phyloP scores from a whole-genome alignment of 2,329 filamentous ascomycete species.

The Verruconis gallopava region DNA sequence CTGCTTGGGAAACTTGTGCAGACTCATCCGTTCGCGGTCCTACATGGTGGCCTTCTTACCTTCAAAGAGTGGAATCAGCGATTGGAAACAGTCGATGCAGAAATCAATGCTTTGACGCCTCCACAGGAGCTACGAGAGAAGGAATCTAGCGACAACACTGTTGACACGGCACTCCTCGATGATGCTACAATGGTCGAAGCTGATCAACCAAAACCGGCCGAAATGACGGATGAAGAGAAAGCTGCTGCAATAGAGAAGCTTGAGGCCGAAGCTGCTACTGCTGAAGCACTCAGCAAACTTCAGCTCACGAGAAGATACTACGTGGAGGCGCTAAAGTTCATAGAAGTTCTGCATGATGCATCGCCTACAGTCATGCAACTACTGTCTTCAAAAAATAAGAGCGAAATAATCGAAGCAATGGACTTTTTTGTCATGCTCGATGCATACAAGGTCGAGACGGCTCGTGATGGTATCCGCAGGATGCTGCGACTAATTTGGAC shows the following conservation, averaged over 20 bases:
- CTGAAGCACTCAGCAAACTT: conserved; percentile 76
- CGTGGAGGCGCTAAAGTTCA: conserved; percentile 84
- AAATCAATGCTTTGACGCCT: conserved; percentile 70
- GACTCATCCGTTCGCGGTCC: conserved; percentile 84
- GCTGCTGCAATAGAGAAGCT: conserved; percentile 62
- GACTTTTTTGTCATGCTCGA: conserved; percentile 95
- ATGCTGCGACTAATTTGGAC: conserved; percentile 99
- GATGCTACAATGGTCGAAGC: conserved; percentile 71
- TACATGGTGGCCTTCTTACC: conserved; percentile 78
- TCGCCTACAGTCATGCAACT: conserved; percentile 74
- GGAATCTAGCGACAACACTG: conserved; percentile 45
- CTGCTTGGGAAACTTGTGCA: conserved; percentile 77
- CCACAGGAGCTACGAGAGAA: conserved; percentile 62
- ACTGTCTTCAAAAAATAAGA: conserved; percentile 90
- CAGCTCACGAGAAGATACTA: conserved; percentile 85
- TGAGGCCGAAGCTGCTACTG: conserved; percentile 74
- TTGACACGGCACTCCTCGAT: conserved; percentile 69
- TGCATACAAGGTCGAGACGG: conserved; percentile 89
- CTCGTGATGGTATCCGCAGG: conserved; percentile 79
- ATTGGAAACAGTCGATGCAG: conserved; percentile 68
- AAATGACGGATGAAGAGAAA: conserved; percentile 73
- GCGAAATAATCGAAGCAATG: conserved; percentile 96
- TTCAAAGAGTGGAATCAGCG: conserved; percentile 75
- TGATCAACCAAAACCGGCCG: conserved; percentile 39
- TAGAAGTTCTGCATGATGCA: conserved; percentile 76